Evolutionary conservation across 495 filamentous ascomycete species (phyloP).

Genomic region (Aspergillus leporis): DNA sequence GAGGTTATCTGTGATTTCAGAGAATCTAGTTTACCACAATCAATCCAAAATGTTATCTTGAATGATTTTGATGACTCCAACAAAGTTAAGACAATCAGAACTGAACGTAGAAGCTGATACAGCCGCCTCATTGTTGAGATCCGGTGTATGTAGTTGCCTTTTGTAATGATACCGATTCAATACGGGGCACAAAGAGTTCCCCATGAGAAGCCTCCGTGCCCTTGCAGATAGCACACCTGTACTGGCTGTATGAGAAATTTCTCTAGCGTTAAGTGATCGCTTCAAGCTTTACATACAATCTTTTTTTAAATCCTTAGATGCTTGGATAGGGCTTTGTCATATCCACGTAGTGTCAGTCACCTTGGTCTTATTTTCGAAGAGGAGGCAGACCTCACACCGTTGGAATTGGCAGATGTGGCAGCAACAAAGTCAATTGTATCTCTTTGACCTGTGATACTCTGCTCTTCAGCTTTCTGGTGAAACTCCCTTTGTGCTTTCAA

Average conservation of each 20-base stretch:
- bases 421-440: slow-evolving; percentile 78
- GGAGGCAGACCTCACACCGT: slow-evolving; percentile 4
- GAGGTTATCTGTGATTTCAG: too few species aligned
- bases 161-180: too few species aligned
- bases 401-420: slow-evolving; percentile 23
- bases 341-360: background rate
- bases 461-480: slow-evolving; percentile 58
- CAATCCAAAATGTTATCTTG: too few species aligned
- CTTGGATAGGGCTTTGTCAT: background rate
- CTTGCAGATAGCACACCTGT: background rate
- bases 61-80: too few species aligned
- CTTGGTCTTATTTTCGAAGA: slow-evolving; percentile 3
- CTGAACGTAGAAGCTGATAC: too few species aligned
- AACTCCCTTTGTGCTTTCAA: slow-evolving; percentile 62
- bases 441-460: slow-evolving; percentile 53
- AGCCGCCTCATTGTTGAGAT: too few species aligned
- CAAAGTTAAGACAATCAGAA: too few species aligned
- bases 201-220: too few species aligned
- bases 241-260: background rate
- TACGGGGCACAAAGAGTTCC: too few species aligned
- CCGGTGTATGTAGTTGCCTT: too few species aligned
- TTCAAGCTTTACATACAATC: background rate
- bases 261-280: background rate
- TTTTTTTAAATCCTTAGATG: background rate
- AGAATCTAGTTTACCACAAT: too few species aligned